Conservation (phyloP, 495 filamentous ascomycete species). For the Xylaria curta region DNA sequence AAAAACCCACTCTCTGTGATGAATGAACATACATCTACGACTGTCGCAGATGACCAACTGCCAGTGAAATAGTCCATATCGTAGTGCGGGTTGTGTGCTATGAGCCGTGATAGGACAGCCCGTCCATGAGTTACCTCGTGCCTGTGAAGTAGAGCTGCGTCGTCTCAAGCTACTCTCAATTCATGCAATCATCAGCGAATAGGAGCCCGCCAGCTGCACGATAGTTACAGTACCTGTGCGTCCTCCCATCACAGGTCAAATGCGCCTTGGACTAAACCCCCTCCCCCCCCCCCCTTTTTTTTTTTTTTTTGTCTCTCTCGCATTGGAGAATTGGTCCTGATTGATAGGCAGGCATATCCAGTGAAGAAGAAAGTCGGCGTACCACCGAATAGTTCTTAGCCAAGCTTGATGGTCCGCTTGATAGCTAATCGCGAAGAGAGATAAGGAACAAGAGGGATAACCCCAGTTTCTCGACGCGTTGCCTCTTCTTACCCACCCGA, state of each 20-base stretch:
- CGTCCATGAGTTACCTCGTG: background rate
- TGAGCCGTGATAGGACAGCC: conserved; percentile 10
- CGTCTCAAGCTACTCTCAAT: conserved; percentile 6
- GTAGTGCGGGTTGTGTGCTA: background rate
- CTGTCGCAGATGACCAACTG: conserved; percentile 3
- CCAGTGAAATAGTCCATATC: background rate
- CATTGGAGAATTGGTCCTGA: background rate
- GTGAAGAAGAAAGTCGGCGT: background rate
- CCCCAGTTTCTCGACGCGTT: background rate
- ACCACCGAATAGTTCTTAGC: background rate
- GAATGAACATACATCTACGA: conserved; percentile 6
- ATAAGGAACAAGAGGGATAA: background rate
- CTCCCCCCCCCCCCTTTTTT: no score
- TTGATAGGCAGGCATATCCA: background rate
- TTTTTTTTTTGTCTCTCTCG: no score
- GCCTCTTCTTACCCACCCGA: background rate
- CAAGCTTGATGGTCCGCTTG: background rate
- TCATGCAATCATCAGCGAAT: conserved; percentile 16
- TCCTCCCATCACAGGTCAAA: background rate
- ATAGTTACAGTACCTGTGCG: background rate
- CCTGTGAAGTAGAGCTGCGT: background rate
- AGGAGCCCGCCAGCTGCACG: background rate
- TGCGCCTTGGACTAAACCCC: background rate
- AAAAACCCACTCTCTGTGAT: background rate
- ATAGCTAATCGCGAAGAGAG: conserved; percentile 11